Percentiles rank a stretch among this genome's conserved stretches.
These are phyloP conservation scores for Stachybotrys elegans DNA, from an alignment of 2,329 filamentous ascomycete species.

Conservation along the genomic window DNA sequence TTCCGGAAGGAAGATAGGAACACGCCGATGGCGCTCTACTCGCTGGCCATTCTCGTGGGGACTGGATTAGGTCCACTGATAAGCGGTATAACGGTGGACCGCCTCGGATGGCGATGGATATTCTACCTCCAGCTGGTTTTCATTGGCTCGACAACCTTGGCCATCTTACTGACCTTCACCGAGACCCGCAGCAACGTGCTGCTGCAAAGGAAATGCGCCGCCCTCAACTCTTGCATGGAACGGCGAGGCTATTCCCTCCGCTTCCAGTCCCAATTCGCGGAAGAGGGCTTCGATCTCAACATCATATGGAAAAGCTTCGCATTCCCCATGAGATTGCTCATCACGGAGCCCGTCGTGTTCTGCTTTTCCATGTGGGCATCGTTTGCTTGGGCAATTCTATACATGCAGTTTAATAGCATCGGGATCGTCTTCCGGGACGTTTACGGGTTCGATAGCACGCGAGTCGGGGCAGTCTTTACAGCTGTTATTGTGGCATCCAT, in stretches of 20 bases:
- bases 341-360: conserved; percentile 57
- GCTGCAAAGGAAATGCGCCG: conserved; percentile 52
- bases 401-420: conserved; percentile 52
- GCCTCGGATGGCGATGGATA: conserved; percentile 59
- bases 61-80: conserved; percentile 59
- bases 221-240: conserved; percentile 45
- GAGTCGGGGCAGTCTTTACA: conserved; percentile 59
- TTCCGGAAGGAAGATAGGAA: conserved; percentile 60
- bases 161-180: conserved; percentile 55
- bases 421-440: conserved; percentile 61
- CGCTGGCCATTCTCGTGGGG: conserved; percentile 55
- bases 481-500: conserved; percentile 30
- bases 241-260: neutral
- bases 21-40: conserved; percentile 64
- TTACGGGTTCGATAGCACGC: conserved; percentile 54
- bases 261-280: conserved; percentile 11
- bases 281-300: conserved; percentile 12
- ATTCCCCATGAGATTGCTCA: conserved; percentile 37
- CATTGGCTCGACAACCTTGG: conserved; percentile 46
- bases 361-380: conserved; percentile 67
- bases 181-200: conserved; percentile 66
- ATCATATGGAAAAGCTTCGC: conserved; percentile 22
- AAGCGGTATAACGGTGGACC: conserved; percentile 53
- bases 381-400: conserved; percentile 67
- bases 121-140: conserved; percentile 63